A percentile compares a stretch with the other conserved stretches of the same genome.
These are phyloP conservation scores for Chenopodium quinoa DNA, from an alignment of 148 eudicot species.

Conservation along the genomic window DNA sequence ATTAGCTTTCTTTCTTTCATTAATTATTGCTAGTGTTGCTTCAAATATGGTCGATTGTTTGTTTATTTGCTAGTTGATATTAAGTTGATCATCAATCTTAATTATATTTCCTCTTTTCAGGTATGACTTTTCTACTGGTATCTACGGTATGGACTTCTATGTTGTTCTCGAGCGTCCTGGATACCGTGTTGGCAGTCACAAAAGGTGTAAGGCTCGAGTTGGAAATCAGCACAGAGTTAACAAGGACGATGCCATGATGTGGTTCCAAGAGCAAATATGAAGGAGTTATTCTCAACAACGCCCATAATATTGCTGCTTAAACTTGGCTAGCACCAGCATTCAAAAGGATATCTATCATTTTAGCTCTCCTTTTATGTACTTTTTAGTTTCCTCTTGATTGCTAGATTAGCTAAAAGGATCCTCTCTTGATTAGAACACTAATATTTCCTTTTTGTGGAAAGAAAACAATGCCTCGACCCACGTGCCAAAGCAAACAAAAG, in stretches of 20 bases:
- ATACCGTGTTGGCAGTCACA: constrained; percentile 68
- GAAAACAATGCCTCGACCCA: too few relatives aligned
- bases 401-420: too few relatives aligned
- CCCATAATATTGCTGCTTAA: constrained; percentile 40
- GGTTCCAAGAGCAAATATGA: constrained; percentile 76
- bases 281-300: constrained; percentile 70
- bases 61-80: neutral
- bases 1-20: too few relatives aligned
- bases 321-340: too few relatives aligned
- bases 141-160: constrained; percentile 75
- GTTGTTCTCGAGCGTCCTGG: constrained; percentile 76
- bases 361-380: too few relatives aligned
- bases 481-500: too few relatives aligned
- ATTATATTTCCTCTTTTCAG: constrained; percentile 21
- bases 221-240: constrained; percentile 79
- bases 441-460: too few relatives aligned
- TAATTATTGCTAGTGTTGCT: too few relatives aligned
- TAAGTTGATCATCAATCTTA: neutral
- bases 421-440: too few relatives aligned
- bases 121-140: constrained; percentile 77
- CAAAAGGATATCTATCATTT: too few relatives aligned
- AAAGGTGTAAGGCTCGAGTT: constrained; percentile 76
- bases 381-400: too few relatives aligned
- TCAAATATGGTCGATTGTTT: too few relatives aligned
- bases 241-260: constrained; percentile 74